Conservation (phyloP, 2,329 filamentous ascomycete species). For the Fusarium irregulare region DNA sequence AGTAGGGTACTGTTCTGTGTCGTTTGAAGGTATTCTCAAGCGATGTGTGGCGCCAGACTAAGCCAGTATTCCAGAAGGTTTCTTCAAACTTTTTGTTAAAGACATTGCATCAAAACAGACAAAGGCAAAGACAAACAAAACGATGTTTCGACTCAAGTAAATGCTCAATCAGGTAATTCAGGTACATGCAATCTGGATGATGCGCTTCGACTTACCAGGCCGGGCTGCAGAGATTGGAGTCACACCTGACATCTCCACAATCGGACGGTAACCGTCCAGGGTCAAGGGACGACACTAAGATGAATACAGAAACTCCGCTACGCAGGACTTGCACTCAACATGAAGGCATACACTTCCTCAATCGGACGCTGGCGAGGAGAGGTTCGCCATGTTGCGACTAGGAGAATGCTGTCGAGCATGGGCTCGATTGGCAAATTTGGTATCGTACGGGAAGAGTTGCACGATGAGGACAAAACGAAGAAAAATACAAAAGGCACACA, state of each 20-base stretch:
- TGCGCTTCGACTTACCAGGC: constrained; percentile 14
- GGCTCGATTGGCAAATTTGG: background rate
- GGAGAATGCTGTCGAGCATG: background rate
- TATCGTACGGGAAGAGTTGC: background rate
- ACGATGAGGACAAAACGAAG: background rate
- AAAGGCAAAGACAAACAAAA: background rate
- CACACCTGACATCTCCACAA: constrained; percentile 4
- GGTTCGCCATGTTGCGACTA: background rate
- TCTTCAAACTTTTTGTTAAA: background rate
- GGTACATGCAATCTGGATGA: background rate
- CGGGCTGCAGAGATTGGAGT: background rate
- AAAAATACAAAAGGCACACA: background rate
- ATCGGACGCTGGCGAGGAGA: background rate
- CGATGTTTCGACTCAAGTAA: background rate
- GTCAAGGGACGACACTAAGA: background rate
- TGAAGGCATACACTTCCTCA: background rate
- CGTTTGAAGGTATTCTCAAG: background rate
- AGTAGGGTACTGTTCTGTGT: background rate
- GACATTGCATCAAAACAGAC: background rate
- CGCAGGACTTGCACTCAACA: background rate
- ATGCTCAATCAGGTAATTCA: background rate
- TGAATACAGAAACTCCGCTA: background rate
- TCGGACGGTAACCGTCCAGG: background rate
- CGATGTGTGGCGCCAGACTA: too few species aligned
- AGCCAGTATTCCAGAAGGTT: background rate